Base-by-base conservation (phyloP, 129 eudicot species). In the Artemisia argyi region DNA sequence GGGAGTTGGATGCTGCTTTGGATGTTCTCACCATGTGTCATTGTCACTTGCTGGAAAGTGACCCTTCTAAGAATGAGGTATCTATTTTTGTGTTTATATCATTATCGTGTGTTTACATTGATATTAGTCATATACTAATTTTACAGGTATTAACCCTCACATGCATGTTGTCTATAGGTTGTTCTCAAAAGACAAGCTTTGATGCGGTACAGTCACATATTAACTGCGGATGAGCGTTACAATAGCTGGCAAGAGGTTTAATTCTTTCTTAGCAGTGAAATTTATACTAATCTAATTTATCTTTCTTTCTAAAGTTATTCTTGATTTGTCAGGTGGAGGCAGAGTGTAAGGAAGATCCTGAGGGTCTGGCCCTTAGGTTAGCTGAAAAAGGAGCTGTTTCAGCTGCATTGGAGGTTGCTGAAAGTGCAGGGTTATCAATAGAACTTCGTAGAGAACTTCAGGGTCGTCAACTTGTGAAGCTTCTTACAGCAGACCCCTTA, bases 391-490 rank as follows among this genome's bases (percentile, higher is more conserved):
- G 99, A 66, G 97, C 96, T 66, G 97, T 95, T 65, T 95, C 97
- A 65, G 96, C 99, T 83, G 97, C 99, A 76, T 65, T 91, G 63
- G 94, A 95, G 73, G 99, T 95, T 46, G 99, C 99, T 70, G 97
- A 95, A 85, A 88, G 99, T 81, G 92, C 96, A 35, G 96, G 91
- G 32, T 87, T 95, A 64, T 83, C 99, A 56, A 86, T 90, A 69
- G 99, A 90, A 63, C 78, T 95, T 61, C 85, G 97, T 70, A 90
- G 99, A 78, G 99, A 95, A 75, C 91, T 95, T 66, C 94, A 95
- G 83, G 99, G 99, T 11, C 97, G 99, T 76, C 97, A 95, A 84
- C 99, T 95, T 50, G 99, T 95, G 48, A 91, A 91, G 77, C 99
- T 95, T 85, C 94, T 95, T 44, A 95, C 92, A 52, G 97, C 99